Evolutionary conservation across 352 stramenopile genomes (phyloP), one percentile per base, ranked within the genome.

Genomic region (Discostella stelligera): DNA sequence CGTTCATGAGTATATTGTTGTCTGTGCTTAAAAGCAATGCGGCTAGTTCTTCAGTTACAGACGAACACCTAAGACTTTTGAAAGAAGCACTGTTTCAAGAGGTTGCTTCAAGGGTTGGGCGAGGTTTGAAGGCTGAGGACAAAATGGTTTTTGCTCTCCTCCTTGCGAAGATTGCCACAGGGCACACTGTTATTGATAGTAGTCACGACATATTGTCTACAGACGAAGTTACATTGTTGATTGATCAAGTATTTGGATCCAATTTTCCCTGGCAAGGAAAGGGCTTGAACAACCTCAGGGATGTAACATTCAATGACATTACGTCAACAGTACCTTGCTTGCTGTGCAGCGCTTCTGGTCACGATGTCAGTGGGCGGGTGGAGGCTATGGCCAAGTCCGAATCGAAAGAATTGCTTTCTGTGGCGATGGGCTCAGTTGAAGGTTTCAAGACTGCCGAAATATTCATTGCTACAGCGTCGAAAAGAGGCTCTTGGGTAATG

Each of bases 341-440:
- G 59, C 86, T 99, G 25, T 99, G 96, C 76, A 98, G 96, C 63
- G 97, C 96, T 49, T 94, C 96, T 10, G 97, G 97, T 30, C 98
- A 99, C 72, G 98, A 99, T 84, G 97, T 98, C 23, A 99, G 95
- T 80, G 90, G 94, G 16, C 94, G 97, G 71, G 96, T 99, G 66
- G 96, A 99, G 71, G 90, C 96, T 18, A 94, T 99, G 44, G 96
- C 97, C 2, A 83, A 85, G 14, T 88, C 90, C 54, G 74, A 96
- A 65, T 88, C 94, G 53, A 98, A 97, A 79, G 96, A 97, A 63
- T 95, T 99, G 64, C 91, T 95, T 58, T 96, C 94, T 20, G 95
- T 99, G 21, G 97, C 98, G 0, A 99, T 99, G 96, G 98, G 98
- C 59, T 98, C 96, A 60, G 85, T 91, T 0, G 97, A 99, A 88